Evolutionary conservation across 306 rosid species (phyloP).

Genomic region (Gastrolobium villosum): DNA sequence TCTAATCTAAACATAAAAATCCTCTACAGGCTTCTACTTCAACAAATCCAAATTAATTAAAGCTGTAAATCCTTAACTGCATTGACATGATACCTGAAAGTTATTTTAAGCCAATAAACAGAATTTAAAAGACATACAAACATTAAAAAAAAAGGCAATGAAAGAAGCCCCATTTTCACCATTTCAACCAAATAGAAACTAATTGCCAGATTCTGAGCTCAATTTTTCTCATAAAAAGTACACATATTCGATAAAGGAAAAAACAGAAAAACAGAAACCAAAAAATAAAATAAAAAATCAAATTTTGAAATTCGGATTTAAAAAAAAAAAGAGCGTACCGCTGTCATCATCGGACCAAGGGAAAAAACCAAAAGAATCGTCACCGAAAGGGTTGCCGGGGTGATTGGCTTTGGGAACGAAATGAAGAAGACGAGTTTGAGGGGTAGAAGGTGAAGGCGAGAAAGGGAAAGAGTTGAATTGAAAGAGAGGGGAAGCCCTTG

Average conservation of each 20-base stretch:
- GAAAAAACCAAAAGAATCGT: constrained; percentile 68
- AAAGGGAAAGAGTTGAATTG: constrained; percentile 45
- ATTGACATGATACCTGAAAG: constrained; percentile 6
- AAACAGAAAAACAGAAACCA: no score
- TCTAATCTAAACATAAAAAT: background rate
- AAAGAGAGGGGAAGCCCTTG: constrained; percentile 41
- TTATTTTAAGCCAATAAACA: background rate
- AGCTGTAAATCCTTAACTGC: constrained; percentile 22
- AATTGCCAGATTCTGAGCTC: background rate
- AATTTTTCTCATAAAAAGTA: background rate
- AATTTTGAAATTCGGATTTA: background rate
- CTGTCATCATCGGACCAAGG: constrained; percentile 74
- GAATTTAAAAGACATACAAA: background rate
- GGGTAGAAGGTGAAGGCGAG: constrained; percentile 45
- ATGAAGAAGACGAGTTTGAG: constrained; percentile 65
- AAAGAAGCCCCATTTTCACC: background rate
- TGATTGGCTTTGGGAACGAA: constrained; percentile 60
- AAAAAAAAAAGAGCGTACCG: constrained; percentile 53
- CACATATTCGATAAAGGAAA: background rate
- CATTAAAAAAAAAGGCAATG: background rate
- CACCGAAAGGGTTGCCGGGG: constrained; percentile 55
- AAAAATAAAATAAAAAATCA: background rate
- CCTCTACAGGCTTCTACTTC: background rate
- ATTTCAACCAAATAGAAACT: background rate
- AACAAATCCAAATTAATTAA: background rate